These are phyloP conservation scores for Actinidia arguta DNA, from an alignment of 179 eudicot genomes.

Conservation along the genomic window DNA sequence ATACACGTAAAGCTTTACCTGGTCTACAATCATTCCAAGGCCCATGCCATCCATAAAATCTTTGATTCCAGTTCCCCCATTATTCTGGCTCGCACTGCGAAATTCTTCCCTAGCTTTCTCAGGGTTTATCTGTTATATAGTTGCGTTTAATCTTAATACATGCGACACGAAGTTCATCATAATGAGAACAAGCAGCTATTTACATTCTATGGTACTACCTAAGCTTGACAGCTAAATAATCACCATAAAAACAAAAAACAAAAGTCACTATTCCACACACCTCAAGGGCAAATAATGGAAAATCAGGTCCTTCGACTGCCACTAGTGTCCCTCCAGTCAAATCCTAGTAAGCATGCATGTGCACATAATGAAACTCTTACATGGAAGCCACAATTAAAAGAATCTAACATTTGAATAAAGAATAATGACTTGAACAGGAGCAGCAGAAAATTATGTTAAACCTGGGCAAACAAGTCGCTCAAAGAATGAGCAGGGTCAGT, in stretches of 20 bases:
- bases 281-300: conserved; percentile 97
- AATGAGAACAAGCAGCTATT: too few relatives aligned
- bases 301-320: conserved; percentile 86
- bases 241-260: not conserved
- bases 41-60: conserved; percentile 99
- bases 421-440: not conserved
- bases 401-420: not conserved
- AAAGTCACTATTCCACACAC: conserved; percentile 36
- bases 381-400: not conserved
- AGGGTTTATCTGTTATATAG: conserved; percentile 80
- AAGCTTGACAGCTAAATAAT: not conserved
- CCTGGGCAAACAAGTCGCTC: conserved; percentile 99
- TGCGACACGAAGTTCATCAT: too few relatives aligned
- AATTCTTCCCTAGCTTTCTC: conserved; percentile 96
- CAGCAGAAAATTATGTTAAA: conserved; percentile 23
- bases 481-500: conserved; percentile 99
- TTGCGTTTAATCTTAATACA: too few relatives aligned
- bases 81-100: conserved; percentile 65
- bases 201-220: too few relatives aligned
- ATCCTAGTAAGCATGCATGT: conserved; percentile 54
- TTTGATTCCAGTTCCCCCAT: conserved; percentile 85
- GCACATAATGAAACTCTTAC: conserved; percentile 1
- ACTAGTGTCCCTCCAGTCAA: conserved; percentile 87
- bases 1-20: conserved; percentile 46
- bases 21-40: conserved; percentile 88